A percentile compares a stretch with the other conserved stretches of the same genome.
phyloP scores from a whole-genome alignment of 2,329 filamentous ascomycete genomes.

The Epichloe aotearoae region DNA sequence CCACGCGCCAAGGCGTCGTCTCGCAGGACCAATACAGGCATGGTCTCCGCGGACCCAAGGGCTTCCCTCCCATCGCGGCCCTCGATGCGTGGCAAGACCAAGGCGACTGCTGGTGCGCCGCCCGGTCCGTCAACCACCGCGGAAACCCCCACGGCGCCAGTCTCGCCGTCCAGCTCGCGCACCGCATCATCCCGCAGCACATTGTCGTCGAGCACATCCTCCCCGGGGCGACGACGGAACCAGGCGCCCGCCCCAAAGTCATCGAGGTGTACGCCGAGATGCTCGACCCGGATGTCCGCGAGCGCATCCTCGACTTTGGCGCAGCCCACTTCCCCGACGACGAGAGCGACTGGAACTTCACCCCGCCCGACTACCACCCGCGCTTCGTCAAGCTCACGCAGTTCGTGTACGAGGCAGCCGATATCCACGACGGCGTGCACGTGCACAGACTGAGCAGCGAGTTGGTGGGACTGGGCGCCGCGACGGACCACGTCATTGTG shows the following conservation, averaged over 20 bases:
- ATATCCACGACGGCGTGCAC: conserved; percentile 32
- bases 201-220: conserved; percentile 62
- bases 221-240: conserved; percentile 45
- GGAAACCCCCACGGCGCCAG: conserved; percentile 41
- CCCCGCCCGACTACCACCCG: conserved; percentile 14
- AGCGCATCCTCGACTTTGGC: conserved; percentile 30
- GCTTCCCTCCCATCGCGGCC: conserved; percentile 35
- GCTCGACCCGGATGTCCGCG: conserved; percentile 28
- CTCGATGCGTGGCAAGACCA: conserved; percentile 60
- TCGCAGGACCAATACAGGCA: conserved; percentile 6
- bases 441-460: conserved; percentile 40
- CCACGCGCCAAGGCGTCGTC: conserved; percentile 10
- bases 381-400: conserved; percentile 44
- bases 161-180: conserved; percentile 49
- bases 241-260: conserved; percentile 47
- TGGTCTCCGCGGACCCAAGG: conserved; percentile 9
- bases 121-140: conserved; percentile 24
- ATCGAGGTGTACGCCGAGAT: conserved; percentile 59
- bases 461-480: conserved; percentile 31
- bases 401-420: conserved; percentile 38
- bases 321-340: conserved; percentile 25
- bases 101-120: conserved; percentile 80
- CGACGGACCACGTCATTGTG: conserved; percentile 40
- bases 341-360: conserved; percentile 16
- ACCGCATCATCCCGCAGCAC: conserved; percentile 50